Conservation (phyloP, 202 grass and related monocot species). For the Musa balbisiana region DNA sequence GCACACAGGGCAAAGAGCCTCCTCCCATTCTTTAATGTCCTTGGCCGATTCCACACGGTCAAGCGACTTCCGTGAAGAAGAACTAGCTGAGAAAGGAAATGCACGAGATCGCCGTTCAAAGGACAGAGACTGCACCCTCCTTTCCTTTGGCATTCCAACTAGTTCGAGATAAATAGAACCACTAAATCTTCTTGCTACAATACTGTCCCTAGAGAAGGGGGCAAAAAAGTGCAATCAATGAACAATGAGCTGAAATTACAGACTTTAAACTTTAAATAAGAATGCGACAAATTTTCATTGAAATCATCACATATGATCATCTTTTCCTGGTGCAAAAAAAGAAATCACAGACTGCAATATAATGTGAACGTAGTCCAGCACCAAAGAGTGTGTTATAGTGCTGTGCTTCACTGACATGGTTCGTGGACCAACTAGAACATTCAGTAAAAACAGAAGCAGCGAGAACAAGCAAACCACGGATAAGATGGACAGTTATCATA, state of each 20-base stretch:
- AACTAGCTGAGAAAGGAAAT: conserved; percentile 6
- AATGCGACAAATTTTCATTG: neutral
- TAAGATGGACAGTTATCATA: too few relatives aligned
- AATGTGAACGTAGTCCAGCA: too few relatives aligned
- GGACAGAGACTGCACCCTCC: conserved; percentile 12
- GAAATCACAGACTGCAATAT: too few relatives aligned
- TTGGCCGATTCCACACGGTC: conserved; percentile 9
- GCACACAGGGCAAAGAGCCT: conserved; percentile 75
- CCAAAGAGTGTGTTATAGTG: too few relatives aligned
- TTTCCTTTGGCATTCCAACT: conserved; percentile 25
- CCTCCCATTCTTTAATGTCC: conserved; percentile 58
- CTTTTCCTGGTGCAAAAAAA: too few relatives aligned
- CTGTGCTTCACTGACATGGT: too few relatives aligned
- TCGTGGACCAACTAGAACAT: too few relatives aligned
- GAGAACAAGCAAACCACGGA: too few relatives aligned
- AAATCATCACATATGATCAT: neutral
- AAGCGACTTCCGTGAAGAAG: neutral
- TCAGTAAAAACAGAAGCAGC: too few relatives aligned
- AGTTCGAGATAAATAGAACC: neutral
- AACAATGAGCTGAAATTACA: neutral
- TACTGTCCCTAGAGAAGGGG: neutral
- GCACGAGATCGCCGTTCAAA: conserved; percentile 4
- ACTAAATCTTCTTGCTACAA: neutral
- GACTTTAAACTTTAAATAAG: neutral
- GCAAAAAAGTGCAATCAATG: neutral